Conservation (phyloP, 805 yeast species). For the Metschnikowia cubensis region DNA sequence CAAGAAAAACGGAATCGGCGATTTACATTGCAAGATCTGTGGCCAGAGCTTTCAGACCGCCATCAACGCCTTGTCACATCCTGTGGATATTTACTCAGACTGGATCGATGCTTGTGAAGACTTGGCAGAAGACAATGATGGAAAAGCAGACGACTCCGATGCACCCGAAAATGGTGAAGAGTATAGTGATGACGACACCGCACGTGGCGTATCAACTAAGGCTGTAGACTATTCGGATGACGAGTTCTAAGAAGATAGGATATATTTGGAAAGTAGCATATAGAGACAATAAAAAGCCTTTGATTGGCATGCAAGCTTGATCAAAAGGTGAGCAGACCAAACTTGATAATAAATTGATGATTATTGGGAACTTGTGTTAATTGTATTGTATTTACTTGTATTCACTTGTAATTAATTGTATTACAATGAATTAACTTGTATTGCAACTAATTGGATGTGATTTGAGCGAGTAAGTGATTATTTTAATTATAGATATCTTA, state of each 20-base stretch:
- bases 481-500: no score
- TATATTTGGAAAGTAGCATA: neutral
- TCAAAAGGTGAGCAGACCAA: neutral
- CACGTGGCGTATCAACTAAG: constrained; percentile 11
- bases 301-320: neutral
- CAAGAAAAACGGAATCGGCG: constrained; percentile 80
- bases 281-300: neutral
- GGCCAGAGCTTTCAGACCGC: constrained; percentile 91
- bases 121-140: constrained; percentile 62
- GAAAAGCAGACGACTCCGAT: constrained; percentile 21
- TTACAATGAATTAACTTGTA: no score
- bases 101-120: constrained; percentile 98
- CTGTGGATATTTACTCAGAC: constrained; percentile 92
- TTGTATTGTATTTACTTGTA: neutral
- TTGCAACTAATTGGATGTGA: no score
- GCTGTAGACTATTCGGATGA: constrained; percentile 28
- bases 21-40: constrained; percentile 84
- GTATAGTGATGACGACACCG: constrained; percentile 32
- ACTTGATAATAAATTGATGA: neutral
- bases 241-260: constrained; percentile 18
- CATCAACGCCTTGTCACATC: constrained; percentile 78
- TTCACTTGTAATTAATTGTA: no score
- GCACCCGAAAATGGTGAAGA: constrained; percentile 25
- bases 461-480: no score
- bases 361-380: neutral